phyloP scores from a whole-genome alignment of 176 grass and related monocot genomes.

The Typha latifolia region DNA sequence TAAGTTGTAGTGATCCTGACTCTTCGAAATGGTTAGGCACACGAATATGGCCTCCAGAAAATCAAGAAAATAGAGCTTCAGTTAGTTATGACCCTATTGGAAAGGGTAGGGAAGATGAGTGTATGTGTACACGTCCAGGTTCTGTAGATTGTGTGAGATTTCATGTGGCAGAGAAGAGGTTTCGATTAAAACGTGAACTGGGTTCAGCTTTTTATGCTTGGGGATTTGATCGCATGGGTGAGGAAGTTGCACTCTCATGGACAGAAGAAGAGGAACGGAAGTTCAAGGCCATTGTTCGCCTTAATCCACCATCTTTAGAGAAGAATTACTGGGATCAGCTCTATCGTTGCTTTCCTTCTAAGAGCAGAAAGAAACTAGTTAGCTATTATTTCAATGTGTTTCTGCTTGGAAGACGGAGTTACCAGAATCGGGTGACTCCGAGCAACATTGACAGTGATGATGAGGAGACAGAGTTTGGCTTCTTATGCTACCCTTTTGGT shows the following conservation, averaged over 20 bases:
- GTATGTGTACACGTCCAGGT: slow-evolving; percentile 28
- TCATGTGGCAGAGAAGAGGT: slow-evolving; percentile 46
- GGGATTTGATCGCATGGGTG: slow-evolving; percentile 77
- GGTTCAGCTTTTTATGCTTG: slow-evolving; percentile 48
- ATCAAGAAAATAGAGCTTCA: slow-evolving; percentile 11
- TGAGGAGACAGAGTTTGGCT: slow-evolving; percentile 49
- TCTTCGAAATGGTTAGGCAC: slow-evolving; percentile 60
- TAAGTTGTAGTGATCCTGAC: slow-evolving; percentile 20
- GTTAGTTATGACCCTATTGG: slow-evolving; percentile 23
- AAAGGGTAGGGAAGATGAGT: slow-evolving; percentile 39
- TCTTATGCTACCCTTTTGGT: slow-evolving; percentile 47
- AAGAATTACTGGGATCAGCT: slow-evolving; percentile 53
- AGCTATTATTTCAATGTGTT: slow-evolving; percentile 91
- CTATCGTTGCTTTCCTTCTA: slow-evolving; percentile 31
- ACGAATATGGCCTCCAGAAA: slow-evolving; percentile 41
- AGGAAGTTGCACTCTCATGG: slow-evolving; percentile 85
- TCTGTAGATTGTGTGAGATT: slow-evolving; percentile 62
- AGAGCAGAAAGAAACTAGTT: slow-evolving; percentile 44
- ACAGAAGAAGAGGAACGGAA: slow-evolving; percentile 51
- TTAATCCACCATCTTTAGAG: slow-evolving; percentile 26
- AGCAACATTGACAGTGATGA: slow-evolving; percentile 75
- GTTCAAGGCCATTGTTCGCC: slow-evolving; percentile 42
- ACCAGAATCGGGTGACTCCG: slow-evolving; percentile 62
- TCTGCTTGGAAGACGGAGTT: slow-evolving; percentile 61
- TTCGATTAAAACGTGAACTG: slow-evolving; percentile 48